Evolutionary conservation across 108 stramenopile genomes (phyloP).

Genomic region (Halocafeteria seosinensis): DNA sequence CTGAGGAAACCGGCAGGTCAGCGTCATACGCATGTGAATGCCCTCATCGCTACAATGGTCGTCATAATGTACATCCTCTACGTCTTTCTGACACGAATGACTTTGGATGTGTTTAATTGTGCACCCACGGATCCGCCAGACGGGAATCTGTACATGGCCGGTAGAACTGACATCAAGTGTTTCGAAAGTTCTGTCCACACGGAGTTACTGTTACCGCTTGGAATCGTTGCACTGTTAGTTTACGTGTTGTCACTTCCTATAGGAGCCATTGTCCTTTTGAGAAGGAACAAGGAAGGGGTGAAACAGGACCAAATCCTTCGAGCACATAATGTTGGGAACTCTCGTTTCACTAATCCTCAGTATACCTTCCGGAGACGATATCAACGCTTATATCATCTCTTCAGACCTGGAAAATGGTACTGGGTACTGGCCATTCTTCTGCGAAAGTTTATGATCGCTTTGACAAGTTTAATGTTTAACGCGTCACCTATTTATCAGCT

Average conservation of each 20-base stretch:
- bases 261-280: not conserved
- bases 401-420: conserved; percentile 12
- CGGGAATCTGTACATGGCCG: conserved; percentile 16
- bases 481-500: conserved; percentile 7
- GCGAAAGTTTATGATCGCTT: conserved; percentile 18
- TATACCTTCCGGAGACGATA: conserved; percentile 10
- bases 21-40: conserved; percentile 4
- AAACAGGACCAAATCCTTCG: not conserved
- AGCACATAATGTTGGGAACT: not conserved
- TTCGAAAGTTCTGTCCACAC: not conserved
- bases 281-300: not conserved
- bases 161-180: not conserved
- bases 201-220: conserved; percentile 7
- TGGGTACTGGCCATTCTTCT: conserved; percentile 18
- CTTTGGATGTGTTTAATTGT: conserved; percentile 25
- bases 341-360: not conserved
- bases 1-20: not conserved
- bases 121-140: conserved; percentile 2
- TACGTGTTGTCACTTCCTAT: conserved; percentile 4
- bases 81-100: conserved; percentile 12
- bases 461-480: conserved; percentile 10
- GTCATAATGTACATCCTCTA: conserved; percentile 18
- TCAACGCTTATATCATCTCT: conserved; percentile 12
- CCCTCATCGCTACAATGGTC: conserved; percentile 2
- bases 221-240: not conserved